Evolutionary conservation across 306 rosid species (phyloP).

Genomic region (Acacia acuminata): DNA sequence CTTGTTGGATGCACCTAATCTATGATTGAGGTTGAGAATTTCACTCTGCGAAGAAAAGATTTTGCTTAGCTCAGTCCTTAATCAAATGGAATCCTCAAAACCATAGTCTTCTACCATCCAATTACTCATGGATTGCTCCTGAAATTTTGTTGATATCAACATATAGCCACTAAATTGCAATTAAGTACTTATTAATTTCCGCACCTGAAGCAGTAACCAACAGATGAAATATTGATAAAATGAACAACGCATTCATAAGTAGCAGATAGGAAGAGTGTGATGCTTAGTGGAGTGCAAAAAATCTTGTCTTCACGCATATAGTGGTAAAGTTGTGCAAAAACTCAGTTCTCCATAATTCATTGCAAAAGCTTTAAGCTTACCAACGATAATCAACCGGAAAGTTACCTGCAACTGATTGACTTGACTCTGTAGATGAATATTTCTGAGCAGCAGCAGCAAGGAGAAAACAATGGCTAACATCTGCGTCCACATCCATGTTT

Average conservation of each 20-base stretch:
- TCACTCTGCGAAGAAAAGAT: constrained; percentile 50
- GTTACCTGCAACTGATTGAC: constrained; percentile 64
- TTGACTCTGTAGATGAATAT: constrained; percentile 51
- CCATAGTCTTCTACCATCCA: background rate
- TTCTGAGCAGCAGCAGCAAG: constrained; percentile 57
- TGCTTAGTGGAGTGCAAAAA: background rate
- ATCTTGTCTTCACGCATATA: background rate
- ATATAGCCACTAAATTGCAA: background rate
- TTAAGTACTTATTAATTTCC: background rate
- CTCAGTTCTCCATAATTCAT: background rate
- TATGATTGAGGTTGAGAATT: constrained; percentile 50
- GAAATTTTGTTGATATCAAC: background rate
- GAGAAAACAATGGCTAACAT: constrained; percentile 48
- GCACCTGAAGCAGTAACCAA: background rate
- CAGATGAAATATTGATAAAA: background rate
- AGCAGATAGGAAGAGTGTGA: background rate
- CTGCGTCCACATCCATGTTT: constrained; percentile 42
- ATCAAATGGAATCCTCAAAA: background rate
- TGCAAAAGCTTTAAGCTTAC: constrained; percentile 1
- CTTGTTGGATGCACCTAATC: constrained; percentile 41
- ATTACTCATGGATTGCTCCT: background rate
- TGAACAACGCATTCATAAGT: background rate
- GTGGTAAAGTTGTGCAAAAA: background rate
- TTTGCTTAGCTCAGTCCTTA: constrained; percentile 14
- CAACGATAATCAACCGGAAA: constrained; percentile 2